Percentiles rank a stretch among this genome's conserved stretches.
phyloP scores from a whole-genome alignment of 2,329 filamentous ascomycete species.

The Ophiocordyceps unilateralis region DNA sequence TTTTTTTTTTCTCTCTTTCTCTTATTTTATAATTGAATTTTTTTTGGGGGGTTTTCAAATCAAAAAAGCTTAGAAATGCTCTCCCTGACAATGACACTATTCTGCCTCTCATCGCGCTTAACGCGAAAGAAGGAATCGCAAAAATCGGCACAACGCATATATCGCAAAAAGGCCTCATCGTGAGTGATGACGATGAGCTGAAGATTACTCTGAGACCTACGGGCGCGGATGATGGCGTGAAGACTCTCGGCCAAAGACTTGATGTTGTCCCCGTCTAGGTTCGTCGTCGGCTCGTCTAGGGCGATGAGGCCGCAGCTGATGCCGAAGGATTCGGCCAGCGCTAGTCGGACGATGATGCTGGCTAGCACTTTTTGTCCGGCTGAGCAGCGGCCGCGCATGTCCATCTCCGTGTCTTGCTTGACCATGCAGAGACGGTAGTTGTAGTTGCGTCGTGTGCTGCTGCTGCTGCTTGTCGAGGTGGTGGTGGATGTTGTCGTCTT shows the following conservation, averaged over 20 bases:
- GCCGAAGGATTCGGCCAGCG: slow-evolving; percentile 90
- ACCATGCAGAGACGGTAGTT: slow-evolving; percentile 98
- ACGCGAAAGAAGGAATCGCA: slow-evolving; percentile 86
- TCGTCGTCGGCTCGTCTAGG: slow-evolving; percentile 93
- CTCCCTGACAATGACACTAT: slow-evolving; percentile 66
- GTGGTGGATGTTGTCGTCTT: too few relatives aligned
- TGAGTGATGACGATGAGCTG: slow-evolving; percentile 98
- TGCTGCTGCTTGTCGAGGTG: background rate
- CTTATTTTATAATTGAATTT: too few relatives aligned
- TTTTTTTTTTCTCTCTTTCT: too few relatives aligned
- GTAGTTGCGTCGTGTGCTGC: slow-evolving; percentile 59
- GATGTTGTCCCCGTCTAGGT: slow-evolving; percentile 91
- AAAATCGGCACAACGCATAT: slow-evolving; percentile 91
- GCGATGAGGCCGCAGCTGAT: slow-evolving; percentile 92
- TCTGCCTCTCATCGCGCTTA: slow-evolving; percentile 65
- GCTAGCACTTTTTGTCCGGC: slow-evolving; percentile 94
- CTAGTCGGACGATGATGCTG: slow-evolving; percentile 91
- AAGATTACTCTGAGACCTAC: slow-evolving; percentile 81
- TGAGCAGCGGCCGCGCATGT: slow-evolving; percentile 95
- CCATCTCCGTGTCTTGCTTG: slow-evolving; percentile 94
- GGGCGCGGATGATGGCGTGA: slow-evolving; percentile 69
- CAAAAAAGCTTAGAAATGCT: slow-evolving; percentile 33
- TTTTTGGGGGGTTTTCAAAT: background rate
- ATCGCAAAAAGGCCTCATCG: slow-evolving; percentile 85
- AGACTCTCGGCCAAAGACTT: slow-evolving; percentile 70